Evolutionary conservation across 2,329 filamentous ascomycete species (phyloP).

Genomic region (Cladosporium sp.): DNA sequence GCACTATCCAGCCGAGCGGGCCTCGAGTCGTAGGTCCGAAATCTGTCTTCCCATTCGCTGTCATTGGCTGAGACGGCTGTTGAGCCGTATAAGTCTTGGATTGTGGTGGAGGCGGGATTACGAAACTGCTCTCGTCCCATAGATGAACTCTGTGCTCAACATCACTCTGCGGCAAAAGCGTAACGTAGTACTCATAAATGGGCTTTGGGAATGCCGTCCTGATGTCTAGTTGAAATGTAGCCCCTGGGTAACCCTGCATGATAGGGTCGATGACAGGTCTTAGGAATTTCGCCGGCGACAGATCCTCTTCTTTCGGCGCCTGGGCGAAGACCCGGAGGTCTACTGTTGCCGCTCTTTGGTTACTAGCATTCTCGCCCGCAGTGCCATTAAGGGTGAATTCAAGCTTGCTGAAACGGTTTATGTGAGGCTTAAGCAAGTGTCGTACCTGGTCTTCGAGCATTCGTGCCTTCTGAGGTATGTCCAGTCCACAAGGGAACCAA

Average conservation of each 20-base stretch:
- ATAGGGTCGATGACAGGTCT: constrained; percentile 44
- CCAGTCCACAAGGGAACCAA: constrained; percentile 43
- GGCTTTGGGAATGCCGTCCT: constrained; percentile 40
- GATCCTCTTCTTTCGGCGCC: constrained; percentile 24
- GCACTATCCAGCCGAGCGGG: constrained; percentile 36
- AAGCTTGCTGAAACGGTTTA: constrained; percentile 34
- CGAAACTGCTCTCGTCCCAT: constrained; percentile 27
- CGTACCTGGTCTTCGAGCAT: constrained; percentile 45
- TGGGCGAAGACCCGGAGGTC: constrained; percentile 42
- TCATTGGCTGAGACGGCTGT: constrained; percentile 31
- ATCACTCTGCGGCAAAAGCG: constrained; percentile 28
- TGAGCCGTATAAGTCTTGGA: constrained; percentile 31
- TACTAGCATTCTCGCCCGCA: constrained; percentile 40
- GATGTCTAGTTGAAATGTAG: constrained; percentile 28
- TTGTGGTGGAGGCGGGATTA: constrained; percentile 31
- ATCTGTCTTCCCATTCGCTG: constrained; percentile 12
- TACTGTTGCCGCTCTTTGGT: constrained; percentile 47
- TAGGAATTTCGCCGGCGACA: constrained; percentile 28
- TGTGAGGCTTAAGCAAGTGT: constrained; percentile 33
- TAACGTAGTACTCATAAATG: constrained; percentile 41
- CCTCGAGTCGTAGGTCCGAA: constrained; percentile 35
- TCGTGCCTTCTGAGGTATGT: constrained; percentile 44
- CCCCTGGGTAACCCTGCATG: constrained; percentile 32
- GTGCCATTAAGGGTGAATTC: constrained; percentile 39
- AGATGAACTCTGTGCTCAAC: constrained; percentile 27